Percentiles rank a stretch among this genome's conserved stretches.
Conservation (phyloP, 768 basidiomycete species). For the Trametes cubensis region DNA sequence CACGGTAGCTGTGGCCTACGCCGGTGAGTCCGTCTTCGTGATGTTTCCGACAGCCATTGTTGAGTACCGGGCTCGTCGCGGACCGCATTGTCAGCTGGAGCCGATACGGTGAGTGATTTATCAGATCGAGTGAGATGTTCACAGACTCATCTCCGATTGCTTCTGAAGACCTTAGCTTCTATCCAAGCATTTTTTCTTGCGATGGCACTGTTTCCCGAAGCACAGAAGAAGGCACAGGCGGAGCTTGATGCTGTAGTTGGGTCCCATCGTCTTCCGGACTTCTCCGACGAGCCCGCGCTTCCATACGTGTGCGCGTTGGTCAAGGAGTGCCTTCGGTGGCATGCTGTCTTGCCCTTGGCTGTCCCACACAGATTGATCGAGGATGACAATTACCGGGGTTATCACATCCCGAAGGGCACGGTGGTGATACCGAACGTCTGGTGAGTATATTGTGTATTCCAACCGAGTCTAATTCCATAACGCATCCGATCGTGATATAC, state of each 20-base stretch:
- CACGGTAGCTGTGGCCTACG: conserved; percentile 5
- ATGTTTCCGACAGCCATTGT: background rate
- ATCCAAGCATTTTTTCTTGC: conserved; percentile 30
- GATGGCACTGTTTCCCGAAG: conserved; percentile 32
- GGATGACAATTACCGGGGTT: conserved; percentile 35
- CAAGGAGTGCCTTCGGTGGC: conserved; percentile 32
- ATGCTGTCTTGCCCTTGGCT: conserved; percentile 20
- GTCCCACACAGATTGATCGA: conserved; percentile 22
- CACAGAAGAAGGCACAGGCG: conserved; percentile 30
- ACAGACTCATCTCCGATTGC: background rate
- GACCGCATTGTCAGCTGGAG: background rate
- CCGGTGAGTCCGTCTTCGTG: conserved; percentile 4
- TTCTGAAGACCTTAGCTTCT: conserved; percentile 27
- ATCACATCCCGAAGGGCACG: conserved; percentile 34
- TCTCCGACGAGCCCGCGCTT: conserved; percentile 16
- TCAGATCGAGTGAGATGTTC: too few species aligned
- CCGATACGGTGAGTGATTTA: conserved; percentile 7
- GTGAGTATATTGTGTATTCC: conserved; percentile 1
- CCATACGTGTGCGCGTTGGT: conserved; percentile 29
- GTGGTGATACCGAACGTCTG: conserved; percentile 28
- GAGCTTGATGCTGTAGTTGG: conserved; percentile 32
- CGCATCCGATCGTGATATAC: background rate
- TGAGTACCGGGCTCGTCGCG: too few species aligned
- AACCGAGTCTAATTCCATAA: too few species aligned
- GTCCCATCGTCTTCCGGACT: conserved; percentile 14